A percentile compares a stretch with the other conserved stretches of the same genome.
phyloP scores from a whole-genome alignment of 176 grass and related monocot genomes.

The Cenchrus purpureus region DNA sequence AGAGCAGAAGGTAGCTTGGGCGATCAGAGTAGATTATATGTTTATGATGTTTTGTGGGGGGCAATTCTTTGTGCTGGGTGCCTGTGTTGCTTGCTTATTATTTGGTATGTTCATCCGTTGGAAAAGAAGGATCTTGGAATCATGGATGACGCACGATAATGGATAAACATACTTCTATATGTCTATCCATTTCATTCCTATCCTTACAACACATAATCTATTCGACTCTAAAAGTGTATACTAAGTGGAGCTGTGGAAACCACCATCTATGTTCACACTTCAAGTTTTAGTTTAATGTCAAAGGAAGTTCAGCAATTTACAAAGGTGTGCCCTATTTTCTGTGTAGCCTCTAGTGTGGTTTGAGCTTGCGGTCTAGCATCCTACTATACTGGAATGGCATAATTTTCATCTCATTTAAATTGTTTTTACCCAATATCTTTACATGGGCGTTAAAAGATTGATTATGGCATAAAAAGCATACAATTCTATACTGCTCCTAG shows the following conservation, averaged over 20 bases:
- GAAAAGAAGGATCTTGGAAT: conserved; percentile 28
- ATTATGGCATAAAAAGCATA: background rate
- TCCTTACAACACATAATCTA: background rate
- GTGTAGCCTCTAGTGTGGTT: background rate
- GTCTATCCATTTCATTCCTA: background rate
- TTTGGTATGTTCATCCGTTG: background rate
- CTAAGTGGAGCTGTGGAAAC: conserved; percentile 22
- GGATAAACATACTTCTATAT: background rate
- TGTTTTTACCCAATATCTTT: conserved; percentile 16
- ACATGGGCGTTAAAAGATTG: background rate
- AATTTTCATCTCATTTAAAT: conserved; percentile 21
- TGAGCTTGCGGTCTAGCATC: conserved; percentile 10
- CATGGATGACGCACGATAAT: conserved; percentile 1
- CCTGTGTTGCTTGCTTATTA: background rate
- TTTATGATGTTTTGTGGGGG: conserved; percentile 35
- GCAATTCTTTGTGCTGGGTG: conserved; percentile 8
- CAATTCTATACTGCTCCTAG: background rate
- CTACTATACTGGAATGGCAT: background rate
- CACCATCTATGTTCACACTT: background rate
- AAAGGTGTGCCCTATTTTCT: background rate
- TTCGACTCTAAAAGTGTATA: background rate
- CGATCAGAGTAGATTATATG: background rate
- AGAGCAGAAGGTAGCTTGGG: too few relatives aligned
- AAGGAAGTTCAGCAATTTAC: conserved; percentile 12
- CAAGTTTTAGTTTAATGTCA: conserved; percentile 1